Evolutionary conservation across 106 monocot species (phyloP).

Genomic region (Dendrobium huoshanense): DNA sequence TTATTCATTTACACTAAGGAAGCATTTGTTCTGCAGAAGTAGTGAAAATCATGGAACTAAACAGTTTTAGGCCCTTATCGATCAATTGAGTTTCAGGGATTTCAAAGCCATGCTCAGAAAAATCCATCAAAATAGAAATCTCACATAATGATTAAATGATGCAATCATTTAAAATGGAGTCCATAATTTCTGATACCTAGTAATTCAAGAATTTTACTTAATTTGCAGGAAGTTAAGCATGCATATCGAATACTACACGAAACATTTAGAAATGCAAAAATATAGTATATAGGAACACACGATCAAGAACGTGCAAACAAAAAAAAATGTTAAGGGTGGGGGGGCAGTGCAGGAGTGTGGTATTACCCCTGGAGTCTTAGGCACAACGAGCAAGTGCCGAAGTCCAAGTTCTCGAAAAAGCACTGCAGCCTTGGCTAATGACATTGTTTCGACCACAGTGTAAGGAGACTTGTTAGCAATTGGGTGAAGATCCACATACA

Average conservation of each 20-base stretch:
- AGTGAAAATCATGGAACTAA: neutral
- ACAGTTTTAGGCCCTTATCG: neutral
- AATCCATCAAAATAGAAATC: neutral
- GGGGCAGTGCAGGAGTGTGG: neutral
- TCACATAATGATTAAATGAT: neutral
- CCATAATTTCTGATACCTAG: neutral
- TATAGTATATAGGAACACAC: neutral
- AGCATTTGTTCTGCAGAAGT: neutral
- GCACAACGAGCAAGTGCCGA: constrained; percentile 66
- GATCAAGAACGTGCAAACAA: neutral
- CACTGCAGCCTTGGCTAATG: constrained; percentile 60
- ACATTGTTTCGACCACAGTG: constrained; percentile 69
- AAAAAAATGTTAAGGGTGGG: neutral
- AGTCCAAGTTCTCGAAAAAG: constrained; percentile 65
- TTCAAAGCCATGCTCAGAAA: neutral
- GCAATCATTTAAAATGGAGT: neutral
- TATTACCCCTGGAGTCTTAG: constrained; percentile 57
- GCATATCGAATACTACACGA: neutral
- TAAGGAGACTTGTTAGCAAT: constrained; percentile 67
- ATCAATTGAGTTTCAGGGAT: neutral
- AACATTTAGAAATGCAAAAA: neutral
- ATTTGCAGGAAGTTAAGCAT: neutral
- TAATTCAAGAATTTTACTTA: neutral
- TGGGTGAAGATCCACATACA: constrained; percentile 70
- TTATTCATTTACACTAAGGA: neutral